A percentile compares a stretch with the other conserved stretches of the same genome.
phyloP scores from a whole-genome alignment of 306 rosid species.

The Cicer yamashitae region DNA sequence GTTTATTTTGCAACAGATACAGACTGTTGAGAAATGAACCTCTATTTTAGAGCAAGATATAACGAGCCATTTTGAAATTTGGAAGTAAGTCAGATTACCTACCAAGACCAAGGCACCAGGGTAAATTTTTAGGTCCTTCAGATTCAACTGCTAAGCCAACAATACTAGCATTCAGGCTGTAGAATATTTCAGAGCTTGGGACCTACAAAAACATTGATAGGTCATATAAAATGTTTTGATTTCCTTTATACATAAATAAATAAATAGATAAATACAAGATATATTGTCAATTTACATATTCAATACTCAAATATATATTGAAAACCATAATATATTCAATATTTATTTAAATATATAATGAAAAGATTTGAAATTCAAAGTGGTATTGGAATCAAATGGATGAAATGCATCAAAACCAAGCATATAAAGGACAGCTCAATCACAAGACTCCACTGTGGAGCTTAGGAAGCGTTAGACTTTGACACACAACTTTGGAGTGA shows the following conservation, averaged over 20 bases:
- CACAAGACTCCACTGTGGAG: conserved; percentile 7
- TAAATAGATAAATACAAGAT: conserved; percentile 1
- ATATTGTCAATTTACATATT: neutral
- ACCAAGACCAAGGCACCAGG: conserved; percentile 95
- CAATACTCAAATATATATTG: conserved; percentile 1
- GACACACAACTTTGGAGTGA: conserved; percentile 1
- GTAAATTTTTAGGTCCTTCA: conserved; percentile 59
- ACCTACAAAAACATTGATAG: conserved; percentile 58
- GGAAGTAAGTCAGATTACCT: conserved; percentile 46
- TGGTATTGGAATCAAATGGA: conserved; percentile 7
- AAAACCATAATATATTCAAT: conserved; percentile 4
- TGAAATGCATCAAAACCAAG: conserved; percentile 39
- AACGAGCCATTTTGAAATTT: conserved; percentile 23
- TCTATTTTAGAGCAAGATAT: neutral
- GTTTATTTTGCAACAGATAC: neutral
- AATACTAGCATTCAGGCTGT: conserved; percentile 79
- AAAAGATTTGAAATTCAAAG: conserved; percentile 22
- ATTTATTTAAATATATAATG: neutral
- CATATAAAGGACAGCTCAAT: conserved; percentile 22
- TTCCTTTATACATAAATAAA: neutral
- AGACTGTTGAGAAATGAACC: conserved; percentile 8
- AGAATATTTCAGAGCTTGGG: conserved; percentile 68
- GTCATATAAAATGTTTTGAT: conserved; percentile 3
- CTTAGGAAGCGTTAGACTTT: conserved; percentile 11
- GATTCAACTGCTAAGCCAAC: conserved; percentile 87